A percentile compares a stretch with the other conserved stretches of the same genome.
Conservation (phyloP, 257 asterid species). For the Fraxinus cuspidata region DNA sequence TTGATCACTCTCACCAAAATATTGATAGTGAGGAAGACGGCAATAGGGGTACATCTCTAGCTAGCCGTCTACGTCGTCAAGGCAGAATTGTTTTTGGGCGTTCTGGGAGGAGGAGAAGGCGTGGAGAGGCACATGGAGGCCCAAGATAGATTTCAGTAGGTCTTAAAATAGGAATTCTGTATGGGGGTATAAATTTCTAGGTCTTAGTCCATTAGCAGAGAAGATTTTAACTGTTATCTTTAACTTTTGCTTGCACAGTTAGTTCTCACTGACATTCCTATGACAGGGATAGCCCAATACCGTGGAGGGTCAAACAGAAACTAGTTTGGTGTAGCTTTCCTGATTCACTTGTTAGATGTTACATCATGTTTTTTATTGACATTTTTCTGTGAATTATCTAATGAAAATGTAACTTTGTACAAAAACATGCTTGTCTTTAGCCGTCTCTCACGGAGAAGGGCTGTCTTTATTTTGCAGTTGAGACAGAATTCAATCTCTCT, state of each 20-base stretch:
- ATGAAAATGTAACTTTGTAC: slow-evolving; percentile 13
- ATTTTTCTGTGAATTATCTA: slow-evolving; percentile 23
- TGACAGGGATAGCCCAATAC: slow-evolving; percentile 36
- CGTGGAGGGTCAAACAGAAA: slow-evolving; percentile 29
- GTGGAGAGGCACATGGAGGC: slow-evolving; percentile 51
- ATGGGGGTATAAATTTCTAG: slow-evolving; percentile 31
- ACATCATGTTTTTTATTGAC: slow-evolving; percentile 28
- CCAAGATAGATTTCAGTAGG: slow-evolving; percentile 35
- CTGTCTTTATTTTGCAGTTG: too few species aligned
- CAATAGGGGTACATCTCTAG: slow-evolving; percentile 48
- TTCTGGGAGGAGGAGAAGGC: slow-evolving; percentile 56
- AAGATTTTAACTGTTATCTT: slow-evolving; percentile 27
- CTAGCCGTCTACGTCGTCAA: slow-evolving; percentile 54
- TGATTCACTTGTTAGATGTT: slow-evolving; percentile 26
- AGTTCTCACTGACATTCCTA: slow-evolving; percentile 29
- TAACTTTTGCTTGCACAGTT: slow-evolving; percentile 39
- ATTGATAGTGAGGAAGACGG: slow-evolving; percentile 32
- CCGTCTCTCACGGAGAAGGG: neutral
- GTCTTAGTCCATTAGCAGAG: slow-evolving; percentile 38
- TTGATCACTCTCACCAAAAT: slow-evolving; percentile 43
- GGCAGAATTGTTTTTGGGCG: slow-evolving; percentile 67
- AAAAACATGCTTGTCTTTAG: neutral
- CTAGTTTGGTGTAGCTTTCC: slow-evolving; percentile 43
- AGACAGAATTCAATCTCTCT: neutral
- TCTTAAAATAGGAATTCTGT: slow-evolving; percentile 25